These are phyloP conservation scores for Capronia americana DNA, from an alignment of 2,329 filamentous ascomycete species.

Conservation along the genomic window DNA sequence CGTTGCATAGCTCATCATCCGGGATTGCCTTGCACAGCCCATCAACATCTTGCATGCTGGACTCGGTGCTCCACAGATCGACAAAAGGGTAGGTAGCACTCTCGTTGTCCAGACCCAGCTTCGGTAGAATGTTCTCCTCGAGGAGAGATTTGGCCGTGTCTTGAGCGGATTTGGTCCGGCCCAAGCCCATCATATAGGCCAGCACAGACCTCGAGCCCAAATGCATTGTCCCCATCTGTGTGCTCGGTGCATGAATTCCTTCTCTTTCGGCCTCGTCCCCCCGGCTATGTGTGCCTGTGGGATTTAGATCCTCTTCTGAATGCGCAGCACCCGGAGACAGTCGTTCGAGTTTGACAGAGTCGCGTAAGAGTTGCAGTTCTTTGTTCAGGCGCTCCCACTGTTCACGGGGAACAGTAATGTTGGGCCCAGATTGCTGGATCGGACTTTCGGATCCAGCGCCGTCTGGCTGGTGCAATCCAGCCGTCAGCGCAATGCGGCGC, in stretches of 20 bases:
- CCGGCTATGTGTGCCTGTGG: slow-evolving; percentile 28
- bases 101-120: slow-evolving; percentile 69
- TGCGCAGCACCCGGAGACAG: slow-evolving; percentile 23
- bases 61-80: slow-evolving; percentile 68
- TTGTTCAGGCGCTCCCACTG: slow-evolving; percentile 40
- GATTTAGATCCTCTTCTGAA: slow-evolving; percentile 20
- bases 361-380: slow-evolving; percentile 34
- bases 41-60: slow-evolving; percentile 62
- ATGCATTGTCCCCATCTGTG: slow-evolving; percentile 66
- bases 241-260: slow-evolving; percentile 67
- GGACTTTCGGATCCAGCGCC: slow-evolving; percentile 28
- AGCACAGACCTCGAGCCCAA: slow-evolving; percentile 67
- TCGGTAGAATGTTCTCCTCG: slow-evolving; percentile 66
- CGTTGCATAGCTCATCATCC: slow-evolving; percentile 63
- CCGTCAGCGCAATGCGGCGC: slow-evolving; percentile 43
- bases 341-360: slow-evolving; percentile 11
- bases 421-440: slow-evolving; percentile 32
- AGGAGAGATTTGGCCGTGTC: slow-evolving; percentile 59
- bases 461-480: slow-evolving; percentile 25
- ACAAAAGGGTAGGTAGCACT: slow-evolving; percentile 70
- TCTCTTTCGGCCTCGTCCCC: slow-evolving; percentile 50
- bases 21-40: slow-evolving; percentile 66
- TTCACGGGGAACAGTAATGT: slow-evolving; percentile 39
- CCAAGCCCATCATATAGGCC: slow-evolving; percentile 63
- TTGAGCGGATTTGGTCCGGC: slow-evolving; percentile 57